A percentile compares a stretch with the other conserved stretches of the same genome.
Conservation (phyloP, 2,329 filamentous ascomycete genomes). For the Ramularia endophylla region DNA sequence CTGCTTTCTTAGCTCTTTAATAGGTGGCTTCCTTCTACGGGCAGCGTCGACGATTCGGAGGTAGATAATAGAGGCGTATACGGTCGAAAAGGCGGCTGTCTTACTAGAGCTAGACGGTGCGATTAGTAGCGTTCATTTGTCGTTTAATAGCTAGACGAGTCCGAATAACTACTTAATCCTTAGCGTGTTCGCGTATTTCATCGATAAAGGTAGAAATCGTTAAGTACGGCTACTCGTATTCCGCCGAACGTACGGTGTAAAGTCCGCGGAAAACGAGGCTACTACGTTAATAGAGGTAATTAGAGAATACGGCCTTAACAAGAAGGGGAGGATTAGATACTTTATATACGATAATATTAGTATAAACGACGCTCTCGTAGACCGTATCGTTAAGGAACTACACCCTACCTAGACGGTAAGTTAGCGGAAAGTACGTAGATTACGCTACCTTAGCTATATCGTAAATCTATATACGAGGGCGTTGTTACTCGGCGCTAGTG, state of each 20-base stretch:
- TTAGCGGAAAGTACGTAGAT: not conserved
- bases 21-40: not conserved
- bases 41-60: not conserved
- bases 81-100: not conserved
- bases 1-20: not conserved
- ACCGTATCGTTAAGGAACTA: not conserved
- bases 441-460: not conserved
- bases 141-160: not conserved
- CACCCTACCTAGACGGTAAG: not conserved
- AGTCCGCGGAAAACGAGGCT: not conserved
- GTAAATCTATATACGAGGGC: not conserved
- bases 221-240: not conserved
- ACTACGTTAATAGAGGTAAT: not conserved
- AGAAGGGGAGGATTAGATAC: not conserved
- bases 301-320: not conserved
- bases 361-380: not conserved
- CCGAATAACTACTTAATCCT: constrained; percentile 1
- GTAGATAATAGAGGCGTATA: constrained; percentile 1
- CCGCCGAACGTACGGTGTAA: not conserved
- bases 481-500: not conserved
- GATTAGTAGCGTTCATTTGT: not conserved
- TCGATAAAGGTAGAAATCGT: not conserved
- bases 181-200: not conserved
- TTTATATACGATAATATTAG: not conserved
- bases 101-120: not conserved